Conservation (phyloP, 352 stramenopile genomes). For the Lagenidium sp. region DNA sequence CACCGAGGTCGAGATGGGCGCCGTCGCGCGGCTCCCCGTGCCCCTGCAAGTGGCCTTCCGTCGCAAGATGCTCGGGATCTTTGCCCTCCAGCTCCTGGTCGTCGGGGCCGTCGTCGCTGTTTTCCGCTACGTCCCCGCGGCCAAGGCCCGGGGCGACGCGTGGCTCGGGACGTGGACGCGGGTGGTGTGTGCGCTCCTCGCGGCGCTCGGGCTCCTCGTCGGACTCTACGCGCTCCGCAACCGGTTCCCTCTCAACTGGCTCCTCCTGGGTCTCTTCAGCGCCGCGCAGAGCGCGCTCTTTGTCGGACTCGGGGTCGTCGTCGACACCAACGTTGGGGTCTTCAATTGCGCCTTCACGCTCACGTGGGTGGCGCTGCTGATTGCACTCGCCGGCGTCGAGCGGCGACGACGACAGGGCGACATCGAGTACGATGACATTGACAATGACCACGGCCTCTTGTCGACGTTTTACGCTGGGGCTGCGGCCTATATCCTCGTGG, state of each 20-base stretch:
- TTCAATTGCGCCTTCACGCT: conserved; percentile 16
- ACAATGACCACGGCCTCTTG: not conserved
- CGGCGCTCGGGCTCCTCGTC: conserved; percentile 7
- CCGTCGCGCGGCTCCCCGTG: conserved; percentile 10
- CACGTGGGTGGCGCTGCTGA: conserved; percentile 13
- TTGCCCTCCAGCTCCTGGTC: conserved; percentile 10
- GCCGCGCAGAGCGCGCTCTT: conserved; percentile 6
- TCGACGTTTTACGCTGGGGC: conserved; percentile 2
- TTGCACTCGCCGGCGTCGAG: conserved; percentile 4
- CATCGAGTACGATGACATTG: not conserved
- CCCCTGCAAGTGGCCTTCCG: conserved; percentile 13
- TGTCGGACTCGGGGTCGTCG: conserved; percentile 4
- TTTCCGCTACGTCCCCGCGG: conserved; percentile 1
- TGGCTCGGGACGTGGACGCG: not conserved
- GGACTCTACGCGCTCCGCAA: conserved; percentile 5
- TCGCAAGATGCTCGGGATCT: conserved; percentile 12
- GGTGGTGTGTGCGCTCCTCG: not conserved
- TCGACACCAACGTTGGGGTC: conserved; percentile 10
- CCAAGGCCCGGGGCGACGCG: not conserved
- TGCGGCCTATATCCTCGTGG: conserved; percentile 6
- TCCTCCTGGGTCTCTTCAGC: conserved; percentile 13
- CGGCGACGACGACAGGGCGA: not conserved
- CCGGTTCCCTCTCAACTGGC: conserved; percentile 15
- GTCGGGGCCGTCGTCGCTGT: conserved; percentile 5
- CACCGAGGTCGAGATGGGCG: not conserved